phyloP scores from a whole-genome alignment of 805 yeast species.

The Candida schatavii region DNA sequence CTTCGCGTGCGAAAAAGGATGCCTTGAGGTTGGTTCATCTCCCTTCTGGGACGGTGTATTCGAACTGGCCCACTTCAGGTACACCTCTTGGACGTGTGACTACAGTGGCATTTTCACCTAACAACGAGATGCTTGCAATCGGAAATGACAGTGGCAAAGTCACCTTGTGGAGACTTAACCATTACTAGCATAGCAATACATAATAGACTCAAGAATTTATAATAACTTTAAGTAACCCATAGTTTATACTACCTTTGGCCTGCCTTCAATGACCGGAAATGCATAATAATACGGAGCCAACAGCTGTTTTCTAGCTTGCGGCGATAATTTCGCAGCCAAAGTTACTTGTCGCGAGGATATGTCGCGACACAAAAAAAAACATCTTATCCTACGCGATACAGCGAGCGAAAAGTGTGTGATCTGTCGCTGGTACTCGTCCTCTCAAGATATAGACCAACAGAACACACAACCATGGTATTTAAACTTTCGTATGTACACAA shows the following conservation, averaged over 20 bases:
- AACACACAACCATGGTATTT: not conserved
- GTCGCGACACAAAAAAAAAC: no score
- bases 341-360: no score
- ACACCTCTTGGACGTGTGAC: constrained; percentile 97
- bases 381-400: no score
- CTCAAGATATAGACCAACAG: not conserved
- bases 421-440: no score
- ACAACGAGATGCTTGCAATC: constrained; percentile 76
- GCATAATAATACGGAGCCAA: no score
- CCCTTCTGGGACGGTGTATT: constrained; percentile 81
- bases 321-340: no score
- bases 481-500: not conserved
- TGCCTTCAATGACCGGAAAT: no score
- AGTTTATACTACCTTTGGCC: no score
- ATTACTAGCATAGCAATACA: constrained; percentile 59
- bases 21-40: constrained; percentile 83
- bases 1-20: constrained; percentile 82
- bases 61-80: constrained; percentile 96
- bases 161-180: constrained; percentile 84
- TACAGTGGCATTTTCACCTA: constrained; percentile 71
- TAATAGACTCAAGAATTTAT: no score
- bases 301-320: no score
- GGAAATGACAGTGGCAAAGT: constrained; percentile 92
- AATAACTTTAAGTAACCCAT: no score
- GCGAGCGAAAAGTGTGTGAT: no score